Base-by-base conservation (phyloP, 768 basidiomycete species). In the Phanerochaete carnosa region DNA sequence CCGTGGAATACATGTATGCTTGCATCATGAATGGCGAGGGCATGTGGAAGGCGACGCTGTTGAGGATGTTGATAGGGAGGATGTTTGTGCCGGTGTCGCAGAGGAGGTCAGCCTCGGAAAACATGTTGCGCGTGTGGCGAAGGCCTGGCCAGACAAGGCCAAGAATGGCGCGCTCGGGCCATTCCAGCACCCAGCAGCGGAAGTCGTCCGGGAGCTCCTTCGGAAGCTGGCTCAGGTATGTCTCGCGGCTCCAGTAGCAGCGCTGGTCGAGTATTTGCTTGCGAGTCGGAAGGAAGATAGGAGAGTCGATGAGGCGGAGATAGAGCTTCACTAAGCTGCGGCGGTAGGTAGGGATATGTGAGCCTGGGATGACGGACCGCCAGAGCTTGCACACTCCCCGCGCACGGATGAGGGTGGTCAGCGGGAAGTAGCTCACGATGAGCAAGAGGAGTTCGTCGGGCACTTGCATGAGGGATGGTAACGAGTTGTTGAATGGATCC, bases 121-220 rank as follows among this genome's bases (percentile, higher is more conserved):
- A 37, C 45, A 26, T 35, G 26, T 30, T 58, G 23, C 56, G 28
- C 22, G 23, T 22, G 15, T 23, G 22, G 2, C 58, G 58, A 16
- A 70, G 55, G 16, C 66, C 69, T 1, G 69, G 70, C 66, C 69
- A 71, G 25, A 56, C 28, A n/a, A 60, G 30, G 0, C 56, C 65
- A 8, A 68, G 57, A 8, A 58, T 61, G 12, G 67, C 67, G 16
- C 57, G 50, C n/a, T 55, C 67, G 25, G 70, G 70, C 70, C 70
- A 70, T 49, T 71, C 70, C 39, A 66, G 61, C 1, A 71, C 57
- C 69, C 69, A 70, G 19, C 64, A 37, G 16, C 61, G 37, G 54
- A 71, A 68, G 25, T 69, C 64, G 35, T 66, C 64, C 2, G 69
- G 70, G n/a, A 58, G 15, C 32, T 2, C 22, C 23, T 56, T 28